phyloP scores from a whole-genome alignment of 352 stramenopile genomes.

The Detonula confervacea region DNA sequence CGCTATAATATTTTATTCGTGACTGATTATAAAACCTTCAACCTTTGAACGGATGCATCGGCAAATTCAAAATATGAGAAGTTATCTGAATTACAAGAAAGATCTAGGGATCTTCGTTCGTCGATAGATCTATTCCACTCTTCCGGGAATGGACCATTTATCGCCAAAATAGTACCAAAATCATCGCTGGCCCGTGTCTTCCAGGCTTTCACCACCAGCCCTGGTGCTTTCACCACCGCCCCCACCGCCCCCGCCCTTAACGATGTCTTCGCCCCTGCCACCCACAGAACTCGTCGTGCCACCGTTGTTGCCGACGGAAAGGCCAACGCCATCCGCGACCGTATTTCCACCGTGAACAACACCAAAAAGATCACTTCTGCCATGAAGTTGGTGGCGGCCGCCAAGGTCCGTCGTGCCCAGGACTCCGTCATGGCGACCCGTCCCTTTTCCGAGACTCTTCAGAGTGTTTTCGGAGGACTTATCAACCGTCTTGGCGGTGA shows the following conservation, averaged over 20 bases:
- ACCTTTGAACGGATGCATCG: no score
- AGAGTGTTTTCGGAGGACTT: slow-evolving; percentile 87
- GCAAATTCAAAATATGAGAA: no score
- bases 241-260: slow-evolving; percentile 29
- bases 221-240: slow-evolving; percentile 34
- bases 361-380: slow-evolving; percentile 90
- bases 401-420: slow-evolving; percentile 87
- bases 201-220: slow-evolving; percentile 58
- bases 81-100: no score
- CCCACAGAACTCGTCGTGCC: slow-evolving; percentile 65
- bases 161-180: no score
- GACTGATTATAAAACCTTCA: no score
- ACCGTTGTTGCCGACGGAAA: slow-evolving; percentile 85
- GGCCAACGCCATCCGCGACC: slow-evolving; percentile 84
- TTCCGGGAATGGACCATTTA: no score
- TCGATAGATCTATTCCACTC: no score
- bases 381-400: slow-evolving; percentile 90
- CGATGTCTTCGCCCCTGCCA: slow-evolving; percentile 50
- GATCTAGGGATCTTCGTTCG: no score
- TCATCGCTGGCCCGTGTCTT: no score
- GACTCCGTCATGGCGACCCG: slow-evolving; percentile 87
- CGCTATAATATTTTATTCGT: no score
- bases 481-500: slow-evolving; percentile 85
- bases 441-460: slow-evolving; percentile 88
- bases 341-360: slow-evolving; percentile 87